Evolutionary conservation across 805 yeast genomes (phyloP), one percentile per base, ranked within the genome.

Genomic region (Cyberlindnera maritima): DNA sequence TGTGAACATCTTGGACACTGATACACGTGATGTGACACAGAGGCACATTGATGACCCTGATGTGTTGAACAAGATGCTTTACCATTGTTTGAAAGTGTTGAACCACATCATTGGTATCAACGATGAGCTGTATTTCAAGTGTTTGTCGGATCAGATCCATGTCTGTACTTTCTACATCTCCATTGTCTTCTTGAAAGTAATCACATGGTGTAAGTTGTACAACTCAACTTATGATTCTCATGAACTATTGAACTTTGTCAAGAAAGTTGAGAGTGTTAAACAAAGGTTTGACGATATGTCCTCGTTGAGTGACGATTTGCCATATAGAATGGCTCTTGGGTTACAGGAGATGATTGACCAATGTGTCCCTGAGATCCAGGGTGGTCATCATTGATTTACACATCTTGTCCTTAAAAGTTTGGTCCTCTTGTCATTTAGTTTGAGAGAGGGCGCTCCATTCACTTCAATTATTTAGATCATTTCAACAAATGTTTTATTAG

Each of bases 111-210:
- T 61, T 57, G 36, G 57, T 47, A 15, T 48, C 17, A 43, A 50
- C 13, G 54, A 55, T 49, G 82, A 77, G 57, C 70, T 79, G 3
- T 81, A 80, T 56, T 85, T 85, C 64, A 83, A 85, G 0, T 80
- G 78, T 56, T 69, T 85, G n/a, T 80, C 87, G 12, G 90, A 85
- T 65, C 88, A 82, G 64, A 69, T 84, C 37, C 88, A 80, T 58
- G 71, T 81, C 18, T 58, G 58, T 42, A 43, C 57, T 13, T 50
- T 55, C 36, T 60, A 55, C 50, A 50, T 50, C 17, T 44, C 58
- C n/a, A 26, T 59, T 21, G 44, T 60, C n/a, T 53, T 59, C 29
- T 25, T 59, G 23, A 56, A 59, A 43, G 38, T 58, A 14, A 49
- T 59, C 32, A 46, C 46, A 25, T 58, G 62, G 63, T 52, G 59